Percentiles rank a stretch among this genome's conserved stretches.
These are phyloP conservation scores for Exophiala sideris DNA, from an alignment of 2,329 filamentous ascomycete species.

Conservation along the genomic window DNA sequence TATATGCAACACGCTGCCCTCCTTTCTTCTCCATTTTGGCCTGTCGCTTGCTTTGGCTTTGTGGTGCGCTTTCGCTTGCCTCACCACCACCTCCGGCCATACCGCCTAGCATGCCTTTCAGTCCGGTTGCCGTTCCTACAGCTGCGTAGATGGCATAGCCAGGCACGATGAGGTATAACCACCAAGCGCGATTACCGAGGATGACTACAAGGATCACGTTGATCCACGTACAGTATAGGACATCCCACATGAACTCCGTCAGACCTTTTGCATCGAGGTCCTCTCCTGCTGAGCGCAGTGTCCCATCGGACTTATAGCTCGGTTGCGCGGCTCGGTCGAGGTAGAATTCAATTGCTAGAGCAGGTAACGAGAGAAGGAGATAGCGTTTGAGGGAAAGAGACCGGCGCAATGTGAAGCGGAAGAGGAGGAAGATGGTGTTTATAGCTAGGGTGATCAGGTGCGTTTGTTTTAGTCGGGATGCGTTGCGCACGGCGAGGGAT, in stretches of 20 bases:
- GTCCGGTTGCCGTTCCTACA: conserved; percentile 45
- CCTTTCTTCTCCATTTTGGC: conserved; percentile 53
- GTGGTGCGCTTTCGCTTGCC: conserved; percentile 27
- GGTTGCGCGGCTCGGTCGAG: conserved; percentile 84
- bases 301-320: conserved; percentile 61
- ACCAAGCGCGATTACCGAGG: conserved; percentile 78
- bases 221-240: conserved; percentile 90
- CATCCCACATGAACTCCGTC: conserved; percentile 98
- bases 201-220: conserved; percentile 68
- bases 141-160: conserved; percentile 47
- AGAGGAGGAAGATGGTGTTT: conserved; percentile 71
- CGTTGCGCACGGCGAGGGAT: conserved; percentile 73
- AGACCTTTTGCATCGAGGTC: conserved; percentile 82
- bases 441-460: conserved; percentile 71
- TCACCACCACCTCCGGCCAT: conserved; percentile 42
- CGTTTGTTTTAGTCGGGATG: conserved; percentile 71
- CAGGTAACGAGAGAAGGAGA: conserved; percentile 67
- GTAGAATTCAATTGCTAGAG: conserved; percentile 75
- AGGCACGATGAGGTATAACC: conserved; percentile 54
- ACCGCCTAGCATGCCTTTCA: conserved; percentile 39
- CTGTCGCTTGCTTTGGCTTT: conserved; percentile 53
- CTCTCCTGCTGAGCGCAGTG: conserved; percentile 75
- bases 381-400: conserved; percentile 64
- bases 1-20: conserved; percentile 43
- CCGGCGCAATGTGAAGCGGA: conserved; percentile 63